These are phyloP conservation scores for Pseudocercospora cruenta DNA, from an alignment of 2,329 filamentous ascomycete genomes.

Conservation along the genomic window DNA sequence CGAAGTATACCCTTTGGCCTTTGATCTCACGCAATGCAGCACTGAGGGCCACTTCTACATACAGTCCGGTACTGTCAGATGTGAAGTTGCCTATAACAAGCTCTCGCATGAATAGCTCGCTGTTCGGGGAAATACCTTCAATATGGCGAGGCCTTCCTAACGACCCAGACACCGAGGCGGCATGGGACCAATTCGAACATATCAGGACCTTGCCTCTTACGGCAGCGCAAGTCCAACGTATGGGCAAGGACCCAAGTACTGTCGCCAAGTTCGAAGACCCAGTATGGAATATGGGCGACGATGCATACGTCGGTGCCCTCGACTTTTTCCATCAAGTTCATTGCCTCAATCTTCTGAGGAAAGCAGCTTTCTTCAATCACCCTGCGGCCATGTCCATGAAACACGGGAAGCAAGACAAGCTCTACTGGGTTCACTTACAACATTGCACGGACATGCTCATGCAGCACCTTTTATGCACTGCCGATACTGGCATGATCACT, in stretches of 20 bases:
- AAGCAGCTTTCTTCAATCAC: not conserved
- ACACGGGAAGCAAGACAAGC: not conserved
- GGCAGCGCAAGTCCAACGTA: not conserved
- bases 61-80: not conserved
- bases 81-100: not conserved
- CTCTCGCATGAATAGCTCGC: not conserved
- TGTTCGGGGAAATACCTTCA: not conserved
- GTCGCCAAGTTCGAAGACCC: slow-evolving; percentile 6
- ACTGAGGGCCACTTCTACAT: not conserved
- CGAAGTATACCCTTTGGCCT: not conserved
- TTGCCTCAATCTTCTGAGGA: slow-evolving; percentile 4
- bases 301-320: slow-evolving; percentile 5
- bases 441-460: slow-evolving; percentile 5
- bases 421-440: not conserved
- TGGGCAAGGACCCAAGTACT: slow-evolving; percentile 2
- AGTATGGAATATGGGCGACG: not conserved
- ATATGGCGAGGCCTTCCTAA: not conserved
- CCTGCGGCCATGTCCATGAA: not conserved
- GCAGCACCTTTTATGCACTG: slow-evolving; percentile 3
- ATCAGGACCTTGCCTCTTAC: slow-evolving; percentile 1
- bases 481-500: slow-evolving; percentile 8
- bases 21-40: not conserved
- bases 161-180: not conserved
- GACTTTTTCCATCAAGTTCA: slow-evolving; percentile 7
- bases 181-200: slow-evolving; percentile 5